Base-by-base conservation (phyloP, 805 yeast genomes). In the Kockiozyma suomiensis region DNA sequence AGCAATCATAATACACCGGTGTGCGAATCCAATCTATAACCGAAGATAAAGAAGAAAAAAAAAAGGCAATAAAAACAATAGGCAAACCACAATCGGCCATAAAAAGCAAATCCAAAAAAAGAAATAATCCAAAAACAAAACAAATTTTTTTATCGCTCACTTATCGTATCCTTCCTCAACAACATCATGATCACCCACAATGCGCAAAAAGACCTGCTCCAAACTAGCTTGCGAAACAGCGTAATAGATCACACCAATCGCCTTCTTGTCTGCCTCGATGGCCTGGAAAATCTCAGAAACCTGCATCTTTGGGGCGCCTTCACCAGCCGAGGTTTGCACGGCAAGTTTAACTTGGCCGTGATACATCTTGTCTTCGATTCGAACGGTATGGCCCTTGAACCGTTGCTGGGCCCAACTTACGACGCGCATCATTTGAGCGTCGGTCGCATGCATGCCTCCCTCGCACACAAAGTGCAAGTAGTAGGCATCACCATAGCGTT, bases 141-240 rank as follows among this genome's bases (percentile, higher is more conserved):
- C n/a, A n/a, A n/a, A n/a, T n/a, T n/a, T n/a, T n/a, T n/a, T n/a
- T n/a, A n/a, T n/a, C n/a, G n/a, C n/a, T n/a, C 42, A 57, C 32
- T 51, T 37, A 35, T 54, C 63, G 40, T 62, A 62, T 30, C 70
- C 71, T 52, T 70, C 71, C 56, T 70, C 73, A 6, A 25, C 56
- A 7, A 69, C 68, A 38, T 68, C 53, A 54, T 71, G 71, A 23
- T 59, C 58, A 4, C 73, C 70, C 6, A 72, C 74, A 40, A 72
- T 72, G 23, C 63, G 64, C 54, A 72, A 62, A 45, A 72, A 72
- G 42, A 73, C 75, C 59, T 72, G 74, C 56, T 72, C 74, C 30
- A 72, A 54, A 6, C 72, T 64, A 13, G 75, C 71, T 19, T 68
- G 70, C 13, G 72, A 61, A 1, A 72, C 72, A 2, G 74, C 65